Evolutionary conservation across 441 rosid genomes (phyloP).

Genomic region (Erysimum pusillum): DNA sequence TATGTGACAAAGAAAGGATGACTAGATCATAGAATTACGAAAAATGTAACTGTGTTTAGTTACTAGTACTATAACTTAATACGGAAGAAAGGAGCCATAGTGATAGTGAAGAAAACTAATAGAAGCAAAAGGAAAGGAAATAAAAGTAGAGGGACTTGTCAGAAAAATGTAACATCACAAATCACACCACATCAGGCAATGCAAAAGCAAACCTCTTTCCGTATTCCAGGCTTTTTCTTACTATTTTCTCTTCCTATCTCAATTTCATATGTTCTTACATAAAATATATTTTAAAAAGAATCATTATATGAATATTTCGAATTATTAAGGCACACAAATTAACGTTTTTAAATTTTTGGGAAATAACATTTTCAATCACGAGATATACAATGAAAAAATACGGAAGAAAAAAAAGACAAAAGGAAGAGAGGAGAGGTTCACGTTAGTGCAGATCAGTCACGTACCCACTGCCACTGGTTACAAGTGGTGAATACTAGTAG

Average conservation of each 20-base stretch:
- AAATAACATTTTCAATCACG: not conserved
- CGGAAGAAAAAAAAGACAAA: not conserved
- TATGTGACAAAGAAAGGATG: conserved; percentile 23
- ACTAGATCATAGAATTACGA: conserved; percentile 19
- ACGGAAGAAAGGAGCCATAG: conserved; percentile 2
- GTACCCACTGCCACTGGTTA: conserved; percentile 31
- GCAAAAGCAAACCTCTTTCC: conserved; percentile 40
- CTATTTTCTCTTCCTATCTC: conserved; percentile 8
- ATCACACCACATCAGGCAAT: conserved; percentile 48
- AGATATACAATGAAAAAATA: not conserved
- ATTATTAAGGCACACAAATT: not conserved
- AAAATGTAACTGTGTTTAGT: not conserved
- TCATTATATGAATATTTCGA: not conserved
- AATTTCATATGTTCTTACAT: conserved; percentile 1
- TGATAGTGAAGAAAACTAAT: not conserved
- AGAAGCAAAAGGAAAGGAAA: conserved; percentile 6
- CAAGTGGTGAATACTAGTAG: not conserved
- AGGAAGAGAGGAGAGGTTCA: conserved; percentile 17
- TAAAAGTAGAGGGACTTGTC: conserved; percentile 42
- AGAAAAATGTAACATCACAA: conserved; percentile 44
- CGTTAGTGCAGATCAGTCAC: conserved; percentile 33
- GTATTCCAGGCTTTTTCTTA: conserved; percentile 29
- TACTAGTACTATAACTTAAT: no score
- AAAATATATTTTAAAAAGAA: not conserved
- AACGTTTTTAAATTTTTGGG: not conserved